phyloP scores from a whole-genome alignment of 768 basidiomycete genomes.

The Pisolithus orientalis region DNA sequence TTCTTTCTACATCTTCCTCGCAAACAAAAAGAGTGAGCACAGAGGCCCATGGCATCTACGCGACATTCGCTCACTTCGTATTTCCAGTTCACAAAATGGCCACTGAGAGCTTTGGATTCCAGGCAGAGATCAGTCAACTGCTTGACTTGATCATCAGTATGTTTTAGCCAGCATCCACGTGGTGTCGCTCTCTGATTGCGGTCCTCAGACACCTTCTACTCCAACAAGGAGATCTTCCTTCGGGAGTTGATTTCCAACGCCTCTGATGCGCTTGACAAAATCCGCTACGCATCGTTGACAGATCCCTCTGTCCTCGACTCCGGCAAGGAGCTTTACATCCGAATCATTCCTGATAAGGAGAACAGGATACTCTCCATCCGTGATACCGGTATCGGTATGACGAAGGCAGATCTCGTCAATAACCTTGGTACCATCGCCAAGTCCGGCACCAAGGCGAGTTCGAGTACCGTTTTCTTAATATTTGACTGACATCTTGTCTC shows the following conservation, averaged over 20 bases:
- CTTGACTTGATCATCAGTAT: conserved; percentile 97
- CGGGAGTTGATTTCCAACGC: conserved; percentile 96
- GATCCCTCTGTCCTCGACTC: conserved; percentile 85
- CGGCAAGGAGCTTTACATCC: conserved; percentile 91
- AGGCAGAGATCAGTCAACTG: conserved; percentile 98
- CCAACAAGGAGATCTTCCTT: conserved; percentile 99
- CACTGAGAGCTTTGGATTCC: conserved; percentile 89
- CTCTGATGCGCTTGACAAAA: conserved; percentile 99
- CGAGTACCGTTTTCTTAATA: not conserved
- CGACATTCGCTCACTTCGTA: conserved; percentile 1
- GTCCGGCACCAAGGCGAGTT: conserved; percentile 80
- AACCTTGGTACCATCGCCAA: conserved; percentile 96
- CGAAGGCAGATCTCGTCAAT: conserved; percentile 99
- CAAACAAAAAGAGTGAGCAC: conserved; percentile 8
- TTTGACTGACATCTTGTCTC: conserved; percentile 6
- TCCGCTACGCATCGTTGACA: conserved; percentile 94
- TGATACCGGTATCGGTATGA: conserved; percentile 98
- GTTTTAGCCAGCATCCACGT: conserved; percentile 22
- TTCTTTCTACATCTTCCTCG: conserved; percentile 6
- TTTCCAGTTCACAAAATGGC: conserved; percentile 46
- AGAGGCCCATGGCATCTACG: conserved; percentile 4
- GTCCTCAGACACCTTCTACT: conserved; percentile 91
- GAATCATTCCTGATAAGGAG: conserved; percentile 94
- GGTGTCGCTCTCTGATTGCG: not conserved
- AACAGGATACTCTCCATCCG: conserved; percentile 86